Evolutionary conservation across 2,329 filamentous ascomycete species (phyloP), one percentile per base, ranked within the genome.

Genomic region (Aotearoamyces nothofagi): DNA sequence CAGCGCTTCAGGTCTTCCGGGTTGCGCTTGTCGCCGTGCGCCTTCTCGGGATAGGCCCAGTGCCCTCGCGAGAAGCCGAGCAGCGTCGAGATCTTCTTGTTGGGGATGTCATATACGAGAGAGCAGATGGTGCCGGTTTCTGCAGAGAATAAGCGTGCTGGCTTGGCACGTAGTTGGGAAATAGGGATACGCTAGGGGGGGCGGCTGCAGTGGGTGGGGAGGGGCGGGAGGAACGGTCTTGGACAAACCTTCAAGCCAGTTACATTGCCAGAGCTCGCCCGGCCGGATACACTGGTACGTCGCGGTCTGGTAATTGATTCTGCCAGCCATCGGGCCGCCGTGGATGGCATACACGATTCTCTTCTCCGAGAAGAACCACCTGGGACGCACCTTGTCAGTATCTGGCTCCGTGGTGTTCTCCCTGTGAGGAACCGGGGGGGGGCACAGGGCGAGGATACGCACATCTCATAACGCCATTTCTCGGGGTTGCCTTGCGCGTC

Each of bases 381-480:
- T 40, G 13, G 16, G 24, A 22, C 19, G 12, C n/a, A n/a, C n/a
- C n/a, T n/a, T n/a, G n/a, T n/a, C n/a, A n/a, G n/a, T n/a, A n/a
- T n/a, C n/a, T n/a, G n/a, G n/a, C n/a, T n/a, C n/a, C n/a, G n/a
- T n/a, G n/a, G n/a, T n/a, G n/a, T n/a, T n/a, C n/a, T n/a, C n/a
- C n/a, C n/a, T n/a, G n/a, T n/a, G n/a, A n/a, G n/a, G n/a, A n/a
- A n/a, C n/a, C n/a, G n/a, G n/a, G n/a, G n/a, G n/a, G n/a, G n/a
- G n/a, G n/a, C n/a, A n/a, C n/a, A n/a, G n/a, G n/a, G n/a, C n/a
- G n/a, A n/a, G n/a, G n/a, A 16, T 12, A 29, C n/a, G 5, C 29
- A 71, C 42, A 72, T 60, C 34, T 72, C 67, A 39, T 72, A 72
- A 2, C 63, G 58, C 68, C 66, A 72, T 43, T 66, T 70, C 29